Evolutionary conservation across 148 eudicot species (phyloP).

Genomic region (Persicaria tinctoria): DNA sequence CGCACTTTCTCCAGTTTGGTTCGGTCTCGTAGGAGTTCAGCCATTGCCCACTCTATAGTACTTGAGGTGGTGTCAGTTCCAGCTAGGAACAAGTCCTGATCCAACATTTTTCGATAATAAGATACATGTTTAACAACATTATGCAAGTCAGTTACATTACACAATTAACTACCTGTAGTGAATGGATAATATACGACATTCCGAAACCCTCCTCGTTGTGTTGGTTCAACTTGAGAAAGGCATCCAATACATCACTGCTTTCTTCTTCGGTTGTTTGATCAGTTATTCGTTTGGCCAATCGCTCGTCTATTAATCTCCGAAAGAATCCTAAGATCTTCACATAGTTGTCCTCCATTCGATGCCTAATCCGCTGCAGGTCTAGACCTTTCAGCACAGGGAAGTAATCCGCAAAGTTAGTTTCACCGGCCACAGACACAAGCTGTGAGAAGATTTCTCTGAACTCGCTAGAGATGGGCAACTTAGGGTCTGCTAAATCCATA

Average conservation of each 20-base stretch:
- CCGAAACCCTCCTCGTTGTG: background rate
- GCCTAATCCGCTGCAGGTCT: background rate
- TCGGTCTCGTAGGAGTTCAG: too few relatives aligned
- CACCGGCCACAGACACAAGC: background rate
- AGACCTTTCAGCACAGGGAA: background rate
- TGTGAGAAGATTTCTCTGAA: background rate
- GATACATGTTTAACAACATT: too few relatives aligned
- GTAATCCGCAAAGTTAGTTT: background rate
- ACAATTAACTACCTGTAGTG: background rate
- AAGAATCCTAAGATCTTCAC: background rate
- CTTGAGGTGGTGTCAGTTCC: too few relatives aligned
- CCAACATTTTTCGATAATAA: too few relatives aligned
- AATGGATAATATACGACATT: background rate
- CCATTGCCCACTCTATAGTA: too few relatives aligned
- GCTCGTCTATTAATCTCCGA: background rate
- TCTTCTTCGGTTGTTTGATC: background rate
- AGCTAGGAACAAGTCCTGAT: too few relatives aligned
- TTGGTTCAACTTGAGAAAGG: background rate
- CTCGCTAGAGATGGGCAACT: background rate
- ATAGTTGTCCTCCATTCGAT: background rate
- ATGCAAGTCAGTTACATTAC: too few relatives aligned
- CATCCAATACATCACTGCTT: background rate
- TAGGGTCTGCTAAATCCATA: background rate
- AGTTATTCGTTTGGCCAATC: background rate
- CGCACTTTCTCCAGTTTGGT: too few relatives aligned